These are phyloP conservation scores for Polysphondylium violaceum DNA, from an alignment of 78 protist genomes.

Conservation along the genomic window DNA sequence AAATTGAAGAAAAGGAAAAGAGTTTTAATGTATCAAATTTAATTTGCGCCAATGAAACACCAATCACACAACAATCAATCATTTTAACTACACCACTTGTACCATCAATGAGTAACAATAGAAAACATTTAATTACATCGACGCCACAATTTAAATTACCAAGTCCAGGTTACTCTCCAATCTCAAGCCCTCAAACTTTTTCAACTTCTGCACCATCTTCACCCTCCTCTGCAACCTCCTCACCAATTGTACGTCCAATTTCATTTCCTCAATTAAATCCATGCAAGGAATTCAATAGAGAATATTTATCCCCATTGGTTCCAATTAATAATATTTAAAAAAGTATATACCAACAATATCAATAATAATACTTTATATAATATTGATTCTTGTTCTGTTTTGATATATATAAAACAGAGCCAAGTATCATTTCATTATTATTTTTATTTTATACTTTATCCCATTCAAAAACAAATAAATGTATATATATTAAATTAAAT, in stretches of 20 bases:
- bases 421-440: no score
- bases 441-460: background rate
- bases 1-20: background rate
- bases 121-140: background rate
- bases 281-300: no score
- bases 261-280: no score
- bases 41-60: background rate
- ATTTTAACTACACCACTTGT: background rate
- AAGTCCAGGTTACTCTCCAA: background rate
- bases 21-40: background rate
- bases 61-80: background rate
- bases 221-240: background rate
- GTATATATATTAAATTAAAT: background rate
- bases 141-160: background rate
- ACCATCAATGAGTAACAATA: background rate
- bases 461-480: background rate
- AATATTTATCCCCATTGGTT: no score
- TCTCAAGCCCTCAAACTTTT: background rate
- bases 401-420: no score
- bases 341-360: no score
- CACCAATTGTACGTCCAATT: no score
- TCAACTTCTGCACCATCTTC: background rate
- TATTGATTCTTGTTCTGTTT: no score
- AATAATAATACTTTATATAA: no score
- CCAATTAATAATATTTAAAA: no score